These are phyloP conservation scores for Mycena haematopus DNA, from an alignment of 768 basidiomycete species.

Conservation along the genomic window DNA sequence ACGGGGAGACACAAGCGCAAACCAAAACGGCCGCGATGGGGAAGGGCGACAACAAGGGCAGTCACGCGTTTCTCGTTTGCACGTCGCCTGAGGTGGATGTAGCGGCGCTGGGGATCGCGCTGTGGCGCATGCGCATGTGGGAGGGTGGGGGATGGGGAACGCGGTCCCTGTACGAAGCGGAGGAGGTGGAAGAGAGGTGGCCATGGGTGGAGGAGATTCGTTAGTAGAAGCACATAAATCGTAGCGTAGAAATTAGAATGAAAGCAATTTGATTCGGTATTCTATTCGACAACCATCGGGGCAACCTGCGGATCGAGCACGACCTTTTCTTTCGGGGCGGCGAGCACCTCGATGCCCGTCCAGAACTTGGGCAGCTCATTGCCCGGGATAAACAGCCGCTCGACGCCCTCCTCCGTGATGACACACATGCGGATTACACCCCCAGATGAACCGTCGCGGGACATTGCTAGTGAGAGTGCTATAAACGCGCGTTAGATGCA, in stretches of 20 bases:
- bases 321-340: slow-evolving; percentile 40
- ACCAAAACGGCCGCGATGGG: neutral
- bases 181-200: slow-evolving; percentile 11
- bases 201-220: slow-evolving; percentile 17
- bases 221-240: neutral
- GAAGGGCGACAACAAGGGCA: slow-evolving; percentile 51
- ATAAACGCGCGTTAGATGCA: slow-evolving; percentile 9
- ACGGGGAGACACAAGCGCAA: slow-evolving; percentile 1
- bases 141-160: slow-evolving; percentile 61
- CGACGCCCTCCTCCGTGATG: slow-evolving; percentile 91
- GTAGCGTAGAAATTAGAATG: neutral
- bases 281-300: slow-evolving; percentile 57
- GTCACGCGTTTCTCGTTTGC: slow-evolving; percentile 73
- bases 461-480: slow-evolving; percentile 97
- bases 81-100: slow-evolving; percentile 65
- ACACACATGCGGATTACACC: slow-evolving; percentile 98
- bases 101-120: slow-evolving; percentile 68
- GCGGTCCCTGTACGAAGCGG: slow-evolving; percentile 26
- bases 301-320: slow-evolving; percentile 44
- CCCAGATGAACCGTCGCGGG: slow-evolving; percentile 96
- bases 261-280: slow-evolving; percentile 23
- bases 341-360: slow-evolving; percentile 81
- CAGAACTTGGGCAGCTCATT: slow-evolving; percentile 89
- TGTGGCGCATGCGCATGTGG: slow-evolving; percentile 85
- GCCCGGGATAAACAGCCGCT: slow-evolving; percentile 92